Percentiles rank a stretch among this genome's conserved stretches.
phyloP scores from a whole-genome alignment of 1,139 yeast species.

The Sugiyamaella novakii region DNA sequence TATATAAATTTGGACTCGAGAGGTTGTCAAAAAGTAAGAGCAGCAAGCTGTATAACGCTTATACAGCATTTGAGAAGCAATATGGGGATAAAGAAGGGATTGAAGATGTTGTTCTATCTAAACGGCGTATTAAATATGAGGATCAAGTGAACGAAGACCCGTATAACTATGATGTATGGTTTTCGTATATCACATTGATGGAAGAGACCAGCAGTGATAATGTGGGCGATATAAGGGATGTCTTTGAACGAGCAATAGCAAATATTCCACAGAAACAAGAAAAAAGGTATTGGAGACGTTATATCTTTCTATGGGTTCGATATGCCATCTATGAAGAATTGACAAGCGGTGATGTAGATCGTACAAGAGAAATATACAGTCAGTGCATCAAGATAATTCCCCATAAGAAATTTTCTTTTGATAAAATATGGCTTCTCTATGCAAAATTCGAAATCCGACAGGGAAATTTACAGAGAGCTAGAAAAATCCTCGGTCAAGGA shows the following conservation, averaged over 20 bases:
- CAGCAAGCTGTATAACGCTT: constrained; percentile 49
- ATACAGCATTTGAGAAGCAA: constrained; percentile 64
- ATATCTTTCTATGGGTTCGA: constrained; percentile 68
- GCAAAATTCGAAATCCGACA: constrained; percentile 78
- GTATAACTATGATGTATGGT: constrained; percentile 76
- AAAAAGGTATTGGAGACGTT: constrained; percentile 62
- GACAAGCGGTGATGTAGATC: constrained; percentile 46
- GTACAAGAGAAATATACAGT: constrained; percentile 56
- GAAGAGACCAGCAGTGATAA: constrained; percentile 42
- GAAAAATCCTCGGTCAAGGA: constrained; percentile 72
- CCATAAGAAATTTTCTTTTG: constrained; percentile 61
- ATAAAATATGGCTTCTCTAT: constrained; percentile 70
- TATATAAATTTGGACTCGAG: constrained; percentile 58
- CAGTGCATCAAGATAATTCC: constrained; percentile 56
- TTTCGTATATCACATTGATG: constrained; percentile 62
- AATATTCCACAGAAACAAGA: constrained; percentile 44
- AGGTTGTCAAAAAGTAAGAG: constrained; percentile 51
- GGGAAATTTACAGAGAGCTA: constrained; percentile 51
- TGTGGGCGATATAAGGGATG: constrained; percentile 37
- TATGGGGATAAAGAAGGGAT: constrained; percentile 60
- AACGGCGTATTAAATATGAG: constrained; percentile 61
- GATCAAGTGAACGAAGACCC: constrained; percentile 51
- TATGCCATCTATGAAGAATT: constrained; percentile 68
- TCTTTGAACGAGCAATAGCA: constrained; percentile 53
- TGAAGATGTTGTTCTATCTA: constrained; percentile 53